These are phyloP conservation scores for Phallus indusiatus DNA, from an alignment of 768 basidiomycete species.

Conservation along the genomic window DNA sequence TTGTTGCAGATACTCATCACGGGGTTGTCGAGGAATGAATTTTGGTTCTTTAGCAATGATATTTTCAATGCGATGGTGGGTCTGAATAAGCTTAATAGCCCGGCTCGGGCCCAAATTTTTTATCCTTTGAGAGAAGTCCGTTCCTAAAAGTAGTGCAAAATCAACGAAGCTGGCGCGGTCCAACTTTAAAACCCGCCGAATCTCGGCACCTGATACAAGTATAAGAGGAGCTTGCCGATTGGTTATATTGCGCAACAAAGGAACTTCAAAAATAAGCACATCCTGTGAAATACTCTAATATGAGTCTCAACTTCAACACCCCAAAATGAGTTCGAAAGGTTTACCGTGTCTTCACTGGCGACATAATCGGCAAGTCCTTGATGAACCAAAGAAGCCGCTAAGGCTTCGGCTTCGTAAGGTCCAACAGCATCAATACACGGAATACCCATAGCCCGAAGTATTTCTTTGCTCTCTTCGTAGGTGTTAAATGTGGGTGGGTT, in stretches of 20 bases:
- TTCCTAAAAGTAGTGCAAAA: conserved; percentile 80
- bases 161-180: conserved; percentile 58
- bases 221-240: conserved; percentile 48
- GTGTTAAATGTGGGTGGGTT: conserved; percentile 54
- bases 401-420: conserved; percentile 76
- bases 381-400: conserved; percentile 69
- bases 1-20: conserved; percentile 50
- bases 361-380: conserved; percentile 79
- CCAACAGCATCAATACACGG: conserved; percentile 61
- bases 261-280: conserved; percentile 74
- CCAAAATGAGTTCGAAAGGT: neutral
- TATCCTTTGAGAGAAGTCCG: conserved; percentile 83
- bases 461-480: conserved; percentile 59
- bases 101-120: conserved; percentile 70
- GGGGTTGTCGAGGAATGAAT: conserved; percentile 40
- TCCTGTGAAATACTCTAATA: conserved; percentile 37
- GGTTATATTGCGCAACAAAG: conserved; percentile 71
- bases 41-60: conserved; percentile 44
- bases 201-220: conserved; percentile 51
- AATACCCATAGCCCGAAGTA: conserved; percentile 75
- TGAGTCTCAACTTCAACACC: neutral
- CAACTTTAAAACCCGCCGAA: conserved; percentile 51
- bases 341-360: conserved; percentile 81
- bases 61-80: conserved; percentile 63
- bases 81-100: conserved; percentile 66